Percentiles rank a stretch among this genome's conserved stretches.
phyloP scores from a whole-genome alignment of 2,329 filamentous ascomycete species.

The Xylaria sp. region DNA sequence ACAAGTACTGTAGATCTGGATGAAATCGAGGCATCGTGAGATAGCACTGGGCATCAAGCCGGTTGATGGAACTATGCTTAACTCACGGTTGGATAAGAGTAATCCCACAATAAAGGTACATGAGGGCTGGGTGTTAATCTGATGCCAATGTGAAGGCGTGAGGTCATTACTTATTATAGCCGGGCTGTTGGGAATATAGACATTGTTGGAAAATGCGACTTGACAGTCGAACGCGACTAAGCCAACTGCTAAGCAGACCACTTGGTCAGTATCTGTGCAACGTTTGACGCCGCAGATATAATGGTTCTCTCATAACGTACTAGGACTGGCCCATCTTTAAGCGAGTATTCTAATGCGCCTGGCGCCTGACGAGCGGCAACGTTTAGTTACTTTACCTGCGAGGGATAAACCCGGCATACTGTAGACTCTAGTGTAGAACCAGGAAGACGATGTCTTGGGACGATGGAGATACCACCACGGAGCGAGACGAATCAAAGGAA shows the following conservation, averaged over 20 bases:
- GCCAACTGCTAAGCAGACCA: neutral
- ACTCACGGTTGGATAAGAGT: no score
- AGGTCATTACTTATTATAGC: neutral
- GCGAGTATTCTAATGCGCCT: conserved; percentile 18
- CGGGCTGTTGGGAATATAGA: neutral
- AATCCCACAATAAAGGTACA: neutral
- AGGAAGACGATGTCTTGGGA: conserved; percentile 31
- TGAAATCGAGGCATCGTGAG: neutral
- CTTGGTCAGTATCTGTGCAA: conserved; percentile 7
- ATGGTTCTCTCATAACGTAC: neutral
- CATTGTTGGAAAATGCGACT: neutral
- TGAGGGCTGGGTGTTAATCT: neutral
- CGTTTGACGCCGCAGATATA: conserved; percentile 3
- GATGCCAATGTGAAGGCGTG: neutral
- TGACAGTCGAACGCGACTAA: neutral
- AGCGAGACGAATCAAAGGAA: conserved; percentile 21
- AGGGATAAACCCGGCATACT: conserved; percentile 20
- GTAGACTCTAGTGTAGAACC: neutral
- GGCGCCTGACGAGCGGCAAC: conserved; percentile 6
- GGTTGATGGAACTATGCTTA: no score
- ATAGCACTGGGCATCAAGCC: neutral
- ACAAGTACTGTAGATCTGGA: neutral
- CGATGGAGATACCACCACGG: conserved; percentile 13
- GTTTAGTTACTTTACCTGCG: neutral
- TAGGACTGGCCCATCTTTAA: conserved; percentile 10